Evolutionary conservation across 805 yeast species (phyloP).

Genomic region (Grigorovia yakushimaensis): DNA sequence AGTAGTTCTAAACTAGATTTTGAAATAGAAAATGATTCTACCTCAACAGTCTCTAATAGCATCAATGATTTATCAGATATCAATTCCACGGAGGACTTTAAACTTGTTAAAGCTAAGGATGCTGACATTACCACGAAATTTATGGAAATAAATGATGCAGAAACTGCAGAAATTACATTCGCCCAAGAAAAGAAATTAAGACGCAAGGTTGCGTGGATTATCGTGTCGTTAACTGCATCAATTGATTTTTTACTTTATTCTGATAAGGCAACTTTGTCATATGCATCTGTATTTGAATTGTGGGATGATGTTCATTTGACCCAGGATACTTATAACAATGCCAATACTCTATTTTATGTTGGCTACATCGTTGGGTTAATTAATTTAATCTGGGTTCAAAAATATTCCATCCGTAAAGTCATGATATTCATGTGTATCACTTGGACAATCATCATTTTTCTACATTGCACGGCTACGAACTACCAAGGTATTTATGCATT

Average conservation of each 20-base stretch:
- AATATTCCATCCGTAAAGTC: constrained; percentile 33
- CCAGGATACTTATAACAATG: constrained; percentile 36
- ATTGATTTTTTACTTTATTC: constrained; percentile 38
- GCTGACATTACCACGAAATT: constrained; percentile 34
- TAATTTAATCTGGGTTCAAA: constrained; percentile 36
- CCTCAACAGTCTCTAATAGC: background rate
- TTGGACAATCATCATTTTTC: constrained; percentile 41
- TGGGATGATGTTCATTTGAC: constrained; percentile 38
- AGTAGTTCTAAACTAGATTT: background rate
- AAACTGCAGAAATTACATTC: constrained; percentile 33
- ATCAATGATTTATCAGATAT: background rate
- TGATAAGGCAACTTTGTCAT: constrained; percentile 44
- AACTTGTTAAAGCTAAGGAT: constrained; percentile 26
- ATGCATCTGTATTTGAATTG: constrained; percentile 39
- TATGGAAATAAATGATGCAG: constrained; percentile 28
- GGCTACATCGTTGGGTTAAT: constrained; percentile 39
- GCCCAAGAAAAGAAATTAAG: constrained; percentile 33
- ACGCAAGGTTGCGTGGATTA: constrained; percentile 31
- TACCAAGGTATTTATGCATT: constrained; percentile 38
- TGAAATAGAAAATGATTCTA: background rate
- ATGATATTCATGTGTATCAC: constrained; percentile 29
- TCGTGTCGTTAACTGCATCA: constrained; percentile 31
- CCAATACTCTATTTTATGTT: constrained; percentile 44
- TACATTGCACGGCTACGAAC: constrained; percentile 37
- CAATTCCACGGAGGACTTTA: constrained; percentile 6